Evolutionary conservation across 2,329 filamentous ascomycete genomes (phyloP), one percentile per base, ranked within the genome.

Genomic region (Ceratocystis variospora): DNA sequence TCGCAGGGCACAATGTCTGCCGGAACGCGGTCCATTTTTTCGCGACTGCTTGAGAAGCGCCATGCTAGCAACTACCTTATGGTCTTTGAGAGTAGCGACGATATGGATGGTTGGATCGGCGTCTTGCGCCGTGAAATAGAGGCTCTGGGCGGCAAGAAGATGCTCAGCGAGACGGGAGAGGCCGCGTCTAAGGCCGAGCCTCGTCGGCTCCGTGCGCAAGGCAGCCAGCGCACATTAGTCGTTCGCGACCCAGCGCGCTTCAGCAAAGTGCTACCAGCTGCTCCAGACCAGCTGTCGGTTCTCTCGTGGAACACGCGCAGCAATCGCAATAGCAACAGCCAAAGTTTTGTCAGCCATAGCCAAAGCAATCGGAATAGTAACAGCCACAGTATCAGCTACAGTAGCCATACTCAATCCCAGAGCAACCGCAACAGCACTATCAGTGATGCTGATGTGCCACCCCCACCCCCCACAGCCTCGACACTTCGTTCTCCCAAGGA

Each of bases 91-190:
- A 84, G 78, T 68, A 85, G 87, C 1, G 83, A 87, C 69, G 85
- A 89, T 57, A 89, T 93, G 87, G 86, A 90, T 68, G 76, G 78
- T 55, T 94, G 89, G 89, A 83, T 93, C 73, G 79, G 80, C 0
- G 79, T 81, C 0, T 76, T 93, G 37, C 82, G 89, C 48, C 80
- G 80, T 65, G 85, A 89, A 71, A 91, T 93, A 63, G 85, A 89
- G 70, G 78, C 79, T 5, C 75, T 89, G 6, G 87, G 87, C 33
- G 88, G 88, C 19, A 87, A 83, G 76, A 86, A 82, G 73, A 78
- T 79, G 66, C 73, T 82, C 28, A 82, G 83, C 0, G 84, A 87
- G 71, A 85, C 81, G 3, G 84, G 83, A 48, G 79, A 76, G 68
- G 78, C 79, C 0, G 80, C 80, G 68, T 68, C 71, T 3, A 78